Evolutionary conservation across 2,329 filamentous ascomycete genomes (phyloP).

Genomic region (Zasmidium angulare): DNA sequence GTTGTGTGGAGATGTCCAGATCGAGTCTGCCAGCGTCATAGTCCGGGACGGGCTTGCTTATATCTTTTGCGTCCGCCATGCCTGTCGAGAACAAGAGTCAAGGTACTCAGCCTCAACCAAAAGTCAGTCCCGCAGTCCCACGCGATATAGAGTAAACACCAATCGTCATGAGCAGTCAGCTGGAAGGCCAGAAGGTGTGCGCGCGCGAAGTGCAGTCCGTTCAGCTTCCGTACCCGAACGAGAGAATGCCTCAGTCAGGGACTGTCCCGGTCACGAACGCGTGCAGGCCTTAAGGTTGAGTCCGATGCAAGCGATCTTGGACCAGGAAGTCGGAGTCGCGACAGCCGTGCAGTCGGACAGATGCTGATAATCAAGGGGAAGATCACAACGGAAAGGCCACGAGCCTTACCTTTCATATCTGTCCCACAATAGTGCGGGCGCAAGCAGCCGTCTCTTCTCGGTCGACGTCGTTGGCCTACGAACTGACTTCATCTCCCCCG

Average conservation of each 20-base stretch:
- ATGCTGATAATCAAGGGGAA: neutral
- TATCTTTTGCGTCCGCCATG: constrained; percentile 7
- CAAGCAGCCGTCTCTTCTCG: neutral
- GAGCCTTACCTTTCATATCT: neutral
- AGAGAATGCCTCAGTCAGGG: constrained; percentile 1
- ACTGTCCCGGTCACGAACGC: neutral
- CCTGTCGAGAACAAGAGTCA: neutral
- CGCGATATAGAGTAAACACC: neutral
- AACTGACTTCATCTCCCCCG: neutral
- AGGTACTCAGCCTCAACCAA: neutral
- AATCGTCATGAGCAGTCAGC: constrained; percentile 1
- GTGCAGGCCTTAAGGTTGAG: neutral
- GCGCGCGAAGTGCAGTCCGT: neutral
- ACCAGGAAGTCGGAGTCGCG: neutral
- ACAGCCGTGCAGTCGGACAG: neutral
- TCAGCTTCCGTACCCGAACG: constrained; percentile 1
- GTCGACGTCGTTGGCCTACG: neutral
- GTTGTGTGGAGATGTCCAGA: constrained; percentile 14
- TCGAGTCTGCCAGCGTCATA: constrained; percentile 15
- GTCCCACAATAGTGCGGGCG: neutral
- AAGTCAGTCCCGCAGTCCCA: neutral
- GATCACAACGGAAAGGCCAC: neutral
- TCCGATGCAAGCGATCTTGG: neutral
- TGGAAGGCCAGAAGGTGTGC: neutral
- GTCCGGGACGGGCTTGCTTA: constrained; percentile 9